Evolutionary conservation across 257 asterid species (phyloP), one percentile per base, ranked within the genome.

Genomic region (Cruciata laevipes): DNA sequence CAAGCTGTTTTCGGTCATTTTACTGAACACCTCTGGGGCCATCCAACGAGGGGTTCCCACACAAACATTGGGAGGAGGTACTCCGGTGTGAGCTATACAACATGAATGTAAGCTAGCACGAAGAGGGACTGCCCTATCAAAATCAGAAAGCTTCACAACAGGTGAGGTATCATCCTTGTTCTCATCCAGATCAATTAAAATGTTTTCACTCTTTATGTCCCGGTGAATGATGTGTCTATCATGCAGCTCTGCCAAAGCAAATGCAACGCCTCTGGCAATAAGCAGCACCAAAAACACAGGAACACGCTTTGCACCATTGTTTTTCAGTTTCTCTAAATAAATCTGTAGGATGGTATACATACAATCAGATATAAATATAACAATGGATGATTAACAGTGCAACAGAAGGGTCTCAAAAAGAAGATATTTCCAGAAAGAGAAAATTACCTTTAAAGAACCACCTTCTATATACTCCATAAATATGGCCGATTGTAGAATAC

Each of bases 41-140:
- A 94, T 94, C 99, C 99, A 94, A 57, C 96, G 81, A 55, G 96
- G 97, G 47, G 99, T 94, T 71, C 99, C 99, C 71, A 89, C 99
- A 77, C 96, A 90, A 56, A 80, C 72, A 82, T 88, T 79, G 44
- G 96, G 96, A 35, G 89, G 84, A 77, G 97, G 96, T 63, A 85
- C 80, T 44, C 99, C 99, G 59, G 72, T 68, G 75, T 94, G 99
- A 24, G 88, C 92, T 74, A 86, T 94, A 83, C 96, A 94, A 78
- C 99, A 94, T 14, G 85, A 78, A 76, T 94, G 97, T 71, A 84
- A 75, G 80, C 81, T 75, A 64, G 93, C 91, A 58, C 84, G 82
- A 66, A 90, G 90, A 20, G 99, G 99, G 30, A 88, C 40, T 11
- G 97, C 96, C 77, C 83, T 78, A 77, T 94, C 99, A 67, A 94